Evolutionary conservation across 306 rosid species (phyloP), one percentile per base, ranked within the genome.

Genomic region (Boehmeria nivea): DNA sequence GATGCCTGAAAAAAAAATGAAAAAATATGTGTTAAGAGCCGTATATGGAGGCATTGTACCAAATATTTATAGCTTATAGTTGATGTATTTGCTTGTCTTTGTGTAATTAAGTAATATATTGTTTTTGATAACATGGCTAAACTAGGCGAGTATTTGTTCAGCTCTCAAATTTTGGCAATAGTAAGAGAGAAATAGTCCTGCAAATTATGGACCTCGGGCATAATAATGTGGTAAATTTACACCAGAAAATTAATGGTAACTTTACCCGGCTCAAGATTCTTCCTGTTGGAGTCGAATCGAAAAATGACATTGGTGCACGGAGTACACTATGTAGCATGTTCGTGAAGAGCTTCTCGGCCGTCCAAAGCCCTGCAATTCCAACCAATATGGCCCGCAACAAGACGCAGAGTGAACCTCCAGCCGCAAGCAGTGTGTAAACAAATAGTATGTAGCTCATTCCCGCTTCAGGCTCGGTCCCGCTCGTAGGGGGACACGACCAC

Each of bases 241-340:
- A n/a, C n/a, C n/a, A 28, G 34, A 28, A 16, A 4, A 40, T 16
- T 7, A 22, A 9, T n/a, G 38, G 15, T 17, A 13, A 19, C 11
- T 53, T 78, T 80, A 91, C 98, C 83, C 98, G 76, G 57, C 88
- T 91, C 64, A 91, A 74, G 70, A 87, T 87, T 80, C 98, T 84
- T 69, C 98, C 98, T n/a, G 94, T 75, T 59, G 98, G 98, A 8
- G 98, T 91, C 44, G 98, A 91, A 71, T 91, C 98, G 23, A 91
- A 91, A 65, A 91, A 91, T 1, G 95, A 26, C 98, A 91, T 91
- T 15, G 96, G 98, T 8, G 98, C 95, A n/a, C 95, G 60, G 63
- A 84, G 63, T 10, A 91, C 60, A 20, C 83, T 82, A 22, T 57
- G 72, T 72, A 91, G 66, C 98, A 91, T 87, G 33, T 66, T 82